phyloP scores from a whole-genome alignment of 805 yeast species.

The Scheffersomyces spartinae region DNA sequence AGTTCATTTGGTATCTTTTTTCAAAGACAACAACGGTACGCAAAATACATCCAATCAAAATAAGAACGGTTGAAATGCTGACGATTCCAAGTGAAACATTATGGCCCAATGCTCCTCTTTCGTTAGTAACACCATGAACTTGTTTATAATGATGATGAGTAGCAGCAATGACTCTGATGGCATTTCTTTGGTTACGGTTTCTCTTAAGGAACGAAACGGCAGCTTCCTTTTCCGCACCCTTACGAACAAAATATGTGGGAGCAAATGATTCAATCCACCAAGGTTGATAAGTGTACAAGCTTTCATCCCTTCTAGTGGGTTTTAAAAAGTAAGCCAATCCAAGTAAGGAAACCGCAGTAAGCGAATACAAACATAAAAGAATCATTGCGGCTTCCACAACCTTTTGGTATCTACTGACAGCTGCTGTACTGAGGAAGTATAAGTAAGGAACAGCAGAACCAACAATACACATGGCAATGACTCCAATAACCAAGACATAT shows the following conservation, averaged over 20 bases:
- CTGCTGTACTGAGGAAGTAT: slow-evolving; percentile 36
- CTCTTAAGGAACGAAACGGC: slow-evolving; percentile 11
- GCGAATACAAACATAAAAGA: slow-evolving; percentile 21
- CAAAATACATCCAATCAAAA: slow-evolving; percentile 18
- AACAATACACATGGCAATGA: slow-evolving; percentile 58
- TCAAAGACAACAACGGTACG: slow-evolving; percentile 20
- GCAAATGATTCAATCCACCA: slow-evolving; percentile 14
- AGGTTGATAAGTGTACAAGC: slow-evolving; percentile 12
- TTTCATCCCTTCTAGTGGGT: slow-evolving; percentile 11
- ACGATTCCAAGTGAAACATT: slow-evolving; percentile 22
- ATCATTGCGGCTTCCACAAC: slow-evolving; percentile 42
- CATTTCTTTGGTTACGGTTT: slow-evolving; percentile 11
- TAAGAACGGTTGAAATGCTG: slow-evolving; percentile 16
- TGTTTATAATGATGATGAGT: slow-evolving; percentile 13
- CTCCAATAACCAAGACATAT: slow-evolving; percentile 43
- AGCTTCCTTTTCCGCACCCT: slow-evolving; percentile 10
- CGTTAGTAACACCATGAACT: slow-evolving; percentile 30
- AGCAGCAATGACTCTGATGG: slow-evolving; percentile 12
- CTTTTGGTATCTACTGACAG: slow-evolving; percentile 39
- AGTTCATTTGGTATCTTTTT: slow-evolving; percentile 7
- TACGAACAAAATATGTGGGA: slow-evolving; percentile 10
- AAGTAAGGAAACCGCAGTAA: slow-evolving; percentile 9
- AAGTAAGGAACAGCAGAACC: slow-evolving; percentile 52
- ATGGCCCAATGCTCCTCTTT: slow-evolving; percentile 26
- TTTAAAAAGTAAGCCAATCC: slow-evolving; percentile 9